Percentiles rank a stretch among this genome's conserved stretches.
phyloP scores from a whole-genome alignment of 257 asterid species.

The Handroanthus guayacan region DNA sequence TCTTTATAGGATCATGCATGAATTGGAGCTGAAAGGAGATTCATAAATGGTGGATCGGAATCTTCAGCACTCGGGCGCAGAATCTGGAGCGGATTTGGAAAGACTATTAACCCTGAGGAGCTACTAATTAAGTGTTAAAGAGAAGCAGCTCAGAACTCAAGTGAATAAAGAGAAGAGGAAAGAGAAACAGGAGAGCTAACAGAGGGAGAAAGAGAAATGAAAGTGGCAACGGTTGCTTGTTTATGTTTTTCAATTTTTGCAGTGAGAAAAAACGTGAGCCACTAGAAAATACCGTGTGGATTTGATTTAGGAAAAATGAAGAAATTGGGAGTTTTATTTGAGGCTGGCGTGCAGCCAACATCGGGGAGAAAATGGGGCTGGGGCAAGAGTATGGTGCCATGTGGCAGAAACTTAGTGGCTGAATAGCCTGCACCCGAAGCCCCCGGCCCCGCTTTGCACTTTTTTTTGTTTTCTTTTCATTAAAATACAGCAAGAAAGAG shows the following conservation, averaged over 20 bases:
- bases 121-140: background rate
- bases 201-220: slow-evolving; percentile 21
- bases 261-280: slow-evolving; percentile 70
- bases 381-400: slow-evolving; percentile 48
- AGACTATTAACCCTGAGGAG: slow-evolving; percentile 10
- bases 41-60: slow-evolving; percentile 50
- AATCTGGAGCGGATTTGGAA: background rate
- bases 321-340: slow-evolving; percentile 50
- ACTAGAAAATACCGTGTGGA: slow-evolving; percentile 55
- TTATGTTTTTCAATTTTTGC: slow-evolving; percentile 31
- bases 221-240: slow-evolving; percentile 29
- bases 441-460: slow-evolving; percentile 57
- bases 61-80: slow-evolving; percentile 29
- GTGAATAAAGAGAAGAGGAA: slow-evolving; percentile 21
- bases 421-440: slow-evolving; percentile 36
- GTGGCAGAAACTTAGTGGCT: slow-evolving; percentile 57
- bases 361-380: slow-evolving; percentile 28
- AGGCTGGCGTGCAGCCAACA: slow-evolving; percentile 62
- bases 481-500: slow-evolving; percentile 15
- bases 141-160: slow-evolving; percentile 15
- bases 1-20: slow-evolving; percentile 47
- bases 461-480: slow-evolving; percentile 46
- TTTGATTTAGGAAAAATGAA: slow-evolving; percentile 26
- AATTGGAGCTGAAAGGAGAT: slow-evolving; percentile 33
- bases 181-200: background rate